Conservation (phyloP, 2,329 filamentous ascomycete species). For the Aspergillus uvarum region DNA sequence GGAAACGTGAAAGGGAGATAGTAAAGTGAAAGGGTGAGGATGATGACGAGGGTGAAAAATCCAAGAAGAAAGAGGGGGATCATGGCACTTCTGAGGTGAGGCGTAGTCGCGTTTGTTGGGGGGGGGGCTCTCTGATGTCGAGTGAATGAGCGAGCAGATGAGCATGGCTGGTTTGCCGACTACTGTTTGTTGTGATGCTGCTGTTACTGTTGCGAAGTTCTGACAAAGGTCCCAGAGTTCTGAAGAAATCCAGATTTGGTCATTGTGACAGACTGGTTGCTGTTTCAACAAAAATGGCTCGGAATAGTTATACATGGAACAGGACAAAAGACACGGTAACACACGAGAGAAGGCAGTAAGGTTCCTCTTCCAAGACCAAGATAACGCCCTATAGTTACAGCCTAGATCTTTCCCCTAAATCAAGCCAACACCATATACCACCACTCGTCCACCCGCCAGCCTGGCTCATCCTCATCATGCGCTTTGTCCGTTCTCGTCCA, state of each 20-base stretch:
- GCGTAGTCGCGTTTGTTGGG: not conserved
- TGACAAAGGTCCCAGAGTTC: too few relatives aligned
- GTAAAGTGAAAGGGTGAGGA: not conserved
- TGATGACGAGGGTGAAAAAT: not conserved
- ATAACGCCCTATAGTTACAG: not conserved
- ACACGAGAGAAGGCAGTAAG: not conserved
- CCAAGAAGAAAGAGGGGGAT: too few relatives aligned
- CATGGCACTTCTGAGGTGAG: too few relatives aligned
- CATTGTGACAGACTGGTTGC: too few relatives aligned
- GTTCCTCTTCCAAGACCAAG: too few relatives aligned
- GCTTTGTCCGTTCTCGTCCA: slow-evolving; percentile 7
- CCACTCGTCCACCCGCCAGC: slow-evolving; percentile 39
- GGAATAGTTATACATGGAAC: not conserved
- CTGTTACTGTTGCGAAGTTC: too few relatives aligned
- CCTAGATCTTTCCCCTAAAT: not conserved
- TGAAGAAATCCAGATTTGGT: too few relatives aligned
- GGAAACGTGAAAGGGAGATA: not conserved
- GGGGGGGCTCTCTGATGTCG: not conserved
- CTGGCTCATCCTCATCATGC: slow-evolving; percentile 11
- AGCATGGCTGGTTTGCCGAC: too few relatives aligned
- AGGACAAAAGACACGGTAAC: not conserved
- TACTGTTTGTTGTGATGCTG: too few relatives aligned
- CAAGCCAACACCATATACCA: slow-evolving; percentile 42
- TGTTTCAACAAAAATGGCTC: not conserved
- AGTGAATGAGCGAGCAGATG: not conserved